Base-by-base conservation (phyloP, 306 rosid species). In the Medicago truncatula region DNA sequence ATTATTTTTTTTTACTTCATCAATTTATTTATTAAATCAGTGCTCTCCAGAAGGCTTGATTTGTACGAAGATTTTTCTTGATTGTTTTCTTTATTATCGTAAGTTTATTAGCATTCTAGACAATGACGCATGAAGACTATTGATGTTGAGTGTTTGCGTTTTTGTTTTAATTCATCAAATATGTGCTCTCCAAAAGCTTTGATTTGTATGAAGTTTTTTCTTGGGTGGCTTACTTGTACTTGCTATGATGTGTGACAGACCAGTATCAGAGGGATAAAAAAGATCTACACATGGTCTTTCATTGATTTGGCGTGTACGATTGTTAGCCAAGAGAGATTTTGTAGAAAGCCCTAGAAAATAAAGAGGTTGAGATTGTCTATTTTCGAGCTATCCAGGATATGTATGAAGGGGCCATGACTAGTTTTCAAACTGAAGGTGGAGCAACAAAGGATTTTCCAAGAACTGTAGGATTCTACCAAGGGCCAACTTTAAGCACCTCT, bases 11-110 rank as follows among this genome's bases (percentile, higher is more conserved):
- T 57, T 56, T 40, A 31, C 13, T 64, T 34, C 61, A 11, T 68
- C 49, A 43, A 13, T 49, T 47, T 7, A 65, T 69, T 66, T 18
- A 41, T 74, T 58, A 66, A 77, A 54, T 59, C 23, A 12, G 53
- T 49, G 17, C 38, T 67, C 43, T 60, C 38, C 4, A 11, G 61
- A 66, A 36, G 50, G 40, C 65, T 63, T 76, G 31, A 23, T 65
- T 70, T 52, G 52, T 8, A 12, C 49, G 25, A 15, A 73, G 50
- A 53, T 11, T 71, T 63, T 49, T 17, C 46, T 65, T 72, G 12
- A 21, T 56, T 31, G 75, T 47, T 47, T 23, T 77, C 56, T 75
- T 64, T 46, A 46, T 69, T 61, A 61, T 14, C 9, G 41, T 75
- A 46, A 38, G 78, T 56, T 16, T 41, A 23, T 54, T 56, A 41